These are phyloP conservation scores for Botrytis deweyae DNA, from an alignment of 2,329 filamentous ascomycete species.

Conservation along the genomic window DNA sequence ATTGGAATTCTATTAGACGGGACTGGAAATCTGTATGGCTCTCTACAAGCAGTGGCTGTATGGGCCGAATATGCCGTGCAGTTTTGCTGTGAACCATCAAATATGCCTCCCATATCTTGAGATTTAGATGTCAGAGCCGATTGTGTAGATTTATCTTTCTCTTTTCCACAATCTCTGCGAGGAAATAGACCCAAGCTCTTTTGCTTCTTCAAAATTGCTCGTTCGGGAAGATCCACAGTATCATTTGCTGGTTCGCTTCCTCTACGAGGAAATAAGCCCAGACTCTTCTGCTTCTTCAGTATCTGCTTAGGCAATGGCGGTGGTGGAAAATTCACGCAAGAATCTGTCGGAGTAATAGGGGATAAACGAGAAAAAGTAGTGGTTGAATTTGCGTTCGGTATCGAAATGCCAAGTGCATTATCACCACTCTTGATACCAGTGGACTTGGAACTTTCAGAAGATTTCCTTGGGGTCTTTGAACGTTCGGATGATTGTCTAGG, in stretches of 20 bases:
- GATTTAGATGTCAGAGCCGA: not conserved
- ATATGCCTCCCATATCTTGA: not conserved
- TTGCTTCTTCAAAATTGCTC: slow-evolving; percentile 2
- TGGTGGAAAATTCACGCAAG: not conserved
- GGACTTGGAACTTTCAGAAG: not conserved
- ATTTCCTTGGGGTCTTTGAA: not conserved
- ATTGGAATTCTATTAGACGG: not conserved
- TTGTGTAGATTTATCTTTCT: not conserved
- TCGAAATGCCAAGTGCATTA: slow-evolving; percentile 14
- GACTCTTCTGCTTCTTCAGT: slow-evolving; percentile 7
- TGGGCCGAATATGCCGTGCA: slow-evolving; percentile 8
- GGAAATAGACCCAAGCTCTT: slow-evolving; percentile 9
- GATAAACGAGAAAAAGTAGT: not conserved
- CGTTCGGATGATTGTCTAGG: not conserved
- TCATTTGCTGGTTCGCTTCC: not conserved
- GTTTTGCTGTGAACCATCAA: slow-evolving; percentile 8
- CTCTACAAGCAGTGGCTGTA: slow-evolving; percentile 7
- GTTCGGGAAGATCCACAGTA: not conserved
- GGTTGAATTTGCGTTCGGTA: not conserved
- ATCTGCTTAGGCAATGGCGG: not conserved
- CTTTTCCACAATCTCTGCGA: not conserved
- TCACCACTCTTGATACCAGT: not conserved
- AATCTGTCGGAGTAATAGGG: not conserved
- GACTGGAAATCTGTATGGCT: slow-evolving; percentile 9
- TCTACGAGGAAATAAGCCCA: not conserved